A percentile compares a stretch with the other conserved stretches of the same genome.
Evolutionary conservation across 2,329 filamentous ascomycete species (phyloP).

Genomic region (Colletotrichum costaricense): DNA sequence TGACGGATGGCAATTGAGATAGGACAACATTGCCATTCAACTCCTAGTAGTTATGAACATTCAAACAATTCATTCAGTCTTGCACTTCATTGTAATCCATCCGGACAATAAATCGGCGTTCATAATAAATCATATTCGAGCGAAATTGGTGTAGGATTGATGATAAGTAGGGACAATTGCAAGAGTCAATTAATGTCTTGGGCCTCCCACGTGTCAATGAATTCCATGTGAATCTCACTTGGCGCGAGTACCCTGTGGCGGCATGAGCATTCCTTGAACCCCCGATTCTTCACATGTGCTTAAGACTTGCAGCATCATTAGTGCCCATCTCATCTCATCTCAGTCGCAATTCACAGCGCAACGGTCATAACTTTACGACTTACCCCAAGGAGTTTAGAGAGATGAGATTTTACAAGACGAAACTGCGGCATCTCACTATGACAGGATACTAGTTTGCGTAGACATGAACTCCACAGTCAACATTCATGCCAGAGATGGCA

Average conservation of each 20-base stretch:
- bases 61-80: background rate
- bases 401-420: background rate
- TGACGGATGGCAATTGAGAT: slow-evolving; percentile 22
- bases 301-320: background rate
- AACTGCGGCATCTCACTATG: background rate
- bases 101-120: background rate
- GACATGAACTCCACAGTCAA: background rate
- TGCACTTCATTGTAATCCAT: background rate
- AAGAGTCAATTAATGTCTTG: slow-evolving; percentile 19
- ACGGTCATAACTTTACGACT: background rate
- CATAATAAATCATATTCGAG: no score
- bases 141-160: background rate
- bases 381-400: background rate
- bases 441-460: background rate
- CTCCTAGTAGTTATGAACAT: background rate
- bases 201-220: slow-evolving; percentile 9
- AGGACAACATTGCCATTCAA: background rate
- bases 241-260: background rate
- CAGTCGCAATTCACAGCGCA: background rate
- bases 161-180: background rate
- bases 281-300: background rate
- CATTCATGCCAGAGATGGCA: background rate
- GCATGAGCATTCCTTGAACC: background rate
- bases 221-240: slow-evolving; percentile 27
- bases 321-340: background rate